phyloP scores from a whole-genome alignment of 1,284 basidiomycete genomes.

The Ceratobasidium sp. region DNA sequence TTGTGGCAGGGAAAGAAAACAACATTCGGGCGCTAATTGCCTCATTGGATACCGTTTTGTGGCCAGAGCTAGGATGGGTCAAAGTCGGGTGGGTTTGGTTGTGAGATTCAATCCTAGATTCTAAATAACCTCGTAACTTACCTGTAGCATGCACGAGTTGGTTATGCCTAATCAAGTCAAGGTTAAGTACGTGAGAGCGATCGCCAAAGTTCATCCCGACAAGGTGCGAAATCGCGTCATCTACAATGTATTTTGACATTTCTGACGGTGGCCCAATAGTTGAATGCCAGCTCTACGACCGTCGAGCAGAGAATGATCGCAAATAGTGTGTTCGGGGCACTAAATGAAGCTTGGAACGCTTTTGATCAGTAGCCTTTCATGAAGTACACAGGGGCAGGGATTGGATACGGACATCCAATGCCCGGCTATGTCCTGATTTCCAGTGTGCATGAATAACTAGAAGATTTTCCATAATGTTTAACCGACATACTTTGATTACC shows the following conservation, averaged over 20 bases:
- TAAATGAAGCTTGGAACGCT: conserved; percentile 63
- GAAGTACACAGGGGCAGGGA: background rate
- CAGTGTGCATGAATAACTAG: too few species aligned
- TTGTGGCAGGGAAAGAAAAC: conserved; percentile 72
- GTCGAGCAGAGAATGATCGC: conserved; percentile 96
- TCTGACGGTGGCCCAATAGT: conserved; percentile 52
- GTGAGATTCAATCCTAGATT: background rate
- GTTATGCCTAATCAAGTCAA: conserved; percentile 89
- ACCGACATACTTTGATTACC: too few species aligned
- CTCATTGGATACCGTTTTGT: conserved; percentile 83
- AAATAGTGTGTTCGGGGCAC: conserved; percentile 84
- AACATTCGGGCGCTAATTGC: conserved; percentile 91
- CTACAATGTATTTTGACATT: background rate
- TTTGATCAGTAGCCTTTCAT: conserved; percentile 1
- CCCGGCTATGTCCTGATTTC: too few species aligned
- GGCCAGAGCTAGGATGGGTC: conserved; percentile 81
- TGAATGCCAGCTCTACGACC: conserved; percentile 78
- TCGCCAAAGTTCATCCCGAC: conserved; percentile 93
- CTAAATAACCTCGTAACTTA: background rate
- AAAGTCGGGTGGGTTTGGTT: conserved; percentile 64
- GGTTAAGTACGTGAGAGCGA: conserved; percentile 88
- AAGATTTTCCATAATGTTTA: too few species aligned
- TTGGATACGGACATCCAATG: too few species aligned
- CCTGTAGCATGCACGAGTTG: conserved; percentile 76
- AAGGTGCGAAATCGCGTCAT: conserved; percentile 69